Base-by-base conservation (phyloP, 352 stramenopile genomes). In the Halophytophthora batemanensis region DNA sequence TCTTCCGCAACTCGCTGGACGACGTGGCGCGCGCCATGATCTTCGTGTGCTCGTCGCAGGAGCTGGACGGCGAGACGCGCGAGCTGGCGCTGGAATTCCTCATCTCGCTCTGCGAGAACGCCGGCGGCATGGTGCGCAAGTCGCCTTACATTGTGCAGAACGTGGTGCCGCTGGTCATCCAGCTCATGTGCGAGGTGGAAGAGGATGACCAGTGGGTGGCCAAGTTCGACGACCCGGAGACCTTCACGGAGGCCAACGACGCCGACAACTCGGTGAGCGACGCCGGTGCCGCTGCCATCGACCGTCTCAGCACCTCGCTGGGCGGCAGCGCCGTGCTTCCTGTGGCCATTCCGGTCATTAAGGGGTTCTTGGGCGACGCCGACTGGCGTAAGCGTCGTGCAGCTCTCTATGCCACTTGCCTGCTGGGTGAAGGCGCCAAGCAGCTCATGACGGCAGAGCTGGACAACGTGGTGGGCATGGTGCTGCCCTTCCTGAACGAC, bases 221-320 rank as follows among this genome's bases (percentile, higher is more conserved):
- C 37, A 84, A 86, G 41, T 93, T 94, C 40, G 84, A 94, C 69
- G 82, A 92, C 55, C 73, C 82, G 13, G 74, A 90, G 67, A 87
- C 69, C 13, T 90, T 89, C 51, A 72, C 74, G 6, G 78, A 89
- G 59, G 52, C 73, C 21, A 67, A 70, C 35, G 75, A 89, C 33
- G 65, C 66, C 46, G 81, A 91, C 44, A 71, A 79, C 53, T 69
- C 63, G 38, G 73, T 92, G 49, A 87, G 76, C 45, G 81, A 93
- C 40, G 77, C 82, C 11, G 78, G 61, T n/a, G 77, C 82, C 1
- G 79, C 73, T 5, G 84, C 82, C 5, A 89, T 95, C 52, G 80
- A 90, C 60, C 84, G 84, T 35, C 56, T 95, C 19, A 88, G 74
- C 50, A 67, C 76, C 11, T 72, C 79, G 38, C 67, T 95, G 3